Conservation (phyloP, 352 stramenopile species). For the Globisporangium viniferum region DNA sequence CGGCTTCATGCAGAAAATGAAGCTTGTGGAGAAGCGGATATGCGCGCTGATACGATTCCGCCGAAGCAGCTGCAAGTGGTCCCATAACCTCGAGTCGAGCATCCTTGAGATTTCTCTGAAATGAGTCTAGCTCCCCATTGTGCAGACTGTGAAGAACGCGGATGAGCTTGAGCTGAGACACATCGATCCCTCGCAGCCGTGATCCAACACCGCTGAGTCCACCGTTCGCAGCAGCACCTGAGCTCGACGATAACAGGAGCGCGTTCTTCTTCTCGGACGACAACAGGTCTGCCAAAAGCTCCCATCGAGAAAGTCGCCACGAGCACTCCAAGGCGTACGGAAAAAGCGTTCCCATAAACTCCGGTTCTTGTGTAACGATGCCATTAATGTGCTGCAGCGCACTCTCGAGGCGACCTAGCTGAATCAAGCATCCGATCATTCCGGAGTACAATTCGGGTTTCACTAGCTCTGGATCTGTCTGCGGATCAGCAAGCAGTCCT, state of each 20-base stretch:
- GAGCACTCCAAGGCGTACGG: conserved; percentile 80
- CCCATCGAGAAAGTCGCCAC: conserved; percentile 84
- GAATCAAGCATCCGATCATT: conserved; percentile 82
- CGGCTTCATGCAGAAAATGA: conserved; percentile 73
- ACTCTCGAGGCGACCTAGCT: conserved; percentile 79
- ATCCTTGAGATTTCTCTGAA: conserved; percentile 61
- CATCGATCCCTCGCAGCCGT: conserved; percentile 59
- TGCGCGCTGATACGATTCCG: conserved; percentile 72
- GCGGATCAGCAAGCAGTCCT: conserved; percentile 24
- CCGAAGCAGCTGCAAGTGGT: conserved; percentile 59
- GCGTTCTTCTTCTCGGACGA: conserved; percentile 73
- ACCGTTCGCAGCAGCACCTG: conserved; percentile 1
- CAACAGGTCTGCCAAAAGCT: conserved; percentile 70
- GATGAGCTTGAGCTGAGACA: conserved; percentile 76
- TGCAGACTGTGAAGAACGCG: conserved; percentile 81
- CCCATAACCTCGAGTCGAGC: conserved; percentile 70
- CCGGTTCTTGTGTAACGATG: conserved; percentile 74
- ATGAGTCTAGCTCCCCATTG: conserved; percentile 42
- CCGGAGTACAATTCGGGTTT: conserved; percentile 78
- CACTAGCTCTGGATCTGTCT: conserved; percentile 46
- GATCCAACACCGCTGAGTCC: not conserved
- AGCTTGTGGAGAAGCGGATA: conserved; percentile 77
- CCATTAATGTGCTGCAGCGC: conserved; percentile 86
- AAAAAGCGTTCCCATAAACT: conserved; percentile 78
- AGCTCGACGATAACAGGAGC: conserved; percentile 35